These are phyloP conservation scores for Hirsutella thompsonii DNA, from an alignment of 2,329 filamentous ascomycete genomes.

Conservation along the genomic window DNA sequence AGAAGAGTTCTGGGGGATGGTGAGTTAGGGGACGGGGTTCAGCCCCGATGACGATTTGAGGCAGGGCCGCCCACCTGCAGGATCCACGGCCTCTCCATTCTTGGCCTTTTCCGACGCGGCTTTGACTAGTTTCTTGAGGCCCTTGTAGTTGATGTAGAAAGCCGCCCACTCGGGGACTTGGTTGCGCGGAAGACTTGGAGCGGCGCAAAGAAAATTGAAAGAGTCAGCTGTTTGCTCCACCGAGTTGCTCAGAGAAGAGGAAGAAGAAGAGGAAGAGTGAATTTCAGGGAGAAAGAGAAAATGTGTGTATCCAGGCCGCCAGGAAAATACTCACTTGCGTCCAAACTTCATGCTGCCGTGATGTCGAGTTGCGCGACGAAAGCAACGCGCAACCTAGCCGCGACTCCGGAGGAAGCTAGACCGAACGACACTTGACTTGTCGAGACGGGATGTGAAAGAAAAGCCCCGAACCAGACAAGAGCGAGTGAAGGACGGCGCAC, in stretches of 20 bases:
- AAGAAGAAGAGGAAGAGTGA: slow-evolving; percentile 2
- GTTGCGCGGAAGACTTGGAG: slow-evolving; percentile 54
- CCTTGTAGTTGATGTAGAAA: slow-evolving; percentile 81
- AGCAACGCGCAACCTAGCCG: neutral
- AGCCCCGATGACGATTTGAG: slow-evolving; percentile 10
- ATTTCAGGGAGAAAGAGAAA: too few relatives aligned
- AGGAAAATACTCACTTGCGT: slow-evolving; percentile 35
- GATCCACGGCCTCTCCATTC: slow-evolving; percentile 64
- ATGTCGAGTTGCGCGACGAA: neutral
- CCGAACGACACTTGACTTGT: neutral
- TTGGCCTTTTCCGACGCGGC: slow-evolving; percentile 52
- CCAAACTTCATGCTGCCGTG: slow-evolving; percentile 44
- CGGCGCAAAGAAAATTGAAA: too few relatives aligned
- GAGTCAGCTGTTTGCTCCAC: neutral
- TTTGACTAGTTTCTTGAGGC: slow-evolving; percentile 92
- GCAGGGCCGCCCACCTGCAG: slow-evolving; percentile 61
- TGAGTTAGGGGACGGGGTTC: slow-evolving; percentile 18
- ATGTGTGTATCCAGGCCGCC: slow-evolving; percentile 3
- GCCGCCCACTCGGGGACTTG: slow-evolving; percentile 80
- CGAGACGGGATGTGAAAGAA: too few relatives aligned
- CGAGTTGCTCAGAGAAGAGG: neutral
- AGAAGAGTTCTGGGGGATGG: slow-evolving; percentile 70
- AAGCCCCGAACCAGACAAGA: too few relatives aligned
- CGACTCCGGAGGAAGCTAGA: neutral
- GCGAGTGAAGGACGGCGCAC: too few relatives aligned